These are phyloP conservation scores for Coriolopsis trogii DNA, from an alignment of 1,284 basidiomycete species.

Conservation along the genomic window DNA sequence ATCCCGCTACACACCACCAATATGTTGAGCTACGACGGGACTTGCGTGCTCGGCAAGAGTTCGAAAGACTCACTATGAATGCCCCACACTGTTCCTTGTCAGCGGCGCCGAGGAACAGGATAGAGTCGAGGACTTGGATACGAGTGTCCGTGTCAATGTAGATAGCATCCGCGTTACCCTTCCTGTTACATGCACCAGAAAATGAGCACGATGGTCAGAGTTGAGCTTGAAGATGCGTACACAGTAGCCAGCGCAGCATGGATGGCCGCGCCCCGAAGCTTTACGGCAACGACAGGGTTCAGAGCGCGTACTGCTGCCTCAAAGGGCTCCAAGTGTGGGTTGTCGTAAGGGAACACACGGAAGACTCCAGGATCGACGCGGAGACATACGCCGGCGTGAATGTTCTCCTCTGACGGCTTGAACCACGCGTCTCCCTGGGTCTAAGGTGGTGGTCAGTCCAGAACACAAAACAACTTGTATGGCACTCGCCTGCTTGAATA, in stretches of 20 bases:
- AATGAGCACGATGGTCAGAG: background rate
- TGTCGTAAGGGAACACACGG: slow-evolving; percentile 73
- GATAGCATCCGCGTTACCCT: slow-evolving; percentile 53
- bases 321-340: slow-evolving; percentile 60
- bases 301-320: slow-evolving; percentile 72
- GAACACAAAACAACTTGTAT: too few relatives aligned
- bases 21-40: background rate
- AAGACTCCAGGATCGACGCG: slow-evolving; percentile 62
- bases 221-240: slow-evolving; percentile 42
- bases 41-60: background rate
- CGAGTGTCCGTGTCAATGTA: slow-evolving; percentile 59
- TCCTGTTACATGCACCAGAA: slow-evolving; percentile 38
- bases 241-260: slow-evolving; percentile 73
- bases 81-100: slow-evolving; percentile 87
- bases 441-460: slow-evolving; percentile 35
- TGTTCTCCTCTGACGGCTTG: slow-evolving; percentile 72
- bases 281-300: slow-evolving; percentile 84
- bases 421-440: slow-evolving; percentile 78
- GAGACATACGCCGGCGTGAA: slow-evolving; percentile 70
- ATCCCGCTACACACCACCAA: slow-evolving; percentile 51
- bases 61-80: slow-evolving; percentile 60
- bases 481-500: slow-evolving; percentile 49
- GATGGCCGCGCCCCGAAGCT: slow-evolving; percentile 76
- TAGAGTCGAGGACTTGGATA: slow-evolving; percentile 68
- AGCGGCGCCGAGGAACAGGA: slow-evolving; percentile 63